Conservation (phyloP, 2,329 filamentous ascomycete genomes). For the Aspergillus puulaauensis region DNA sequence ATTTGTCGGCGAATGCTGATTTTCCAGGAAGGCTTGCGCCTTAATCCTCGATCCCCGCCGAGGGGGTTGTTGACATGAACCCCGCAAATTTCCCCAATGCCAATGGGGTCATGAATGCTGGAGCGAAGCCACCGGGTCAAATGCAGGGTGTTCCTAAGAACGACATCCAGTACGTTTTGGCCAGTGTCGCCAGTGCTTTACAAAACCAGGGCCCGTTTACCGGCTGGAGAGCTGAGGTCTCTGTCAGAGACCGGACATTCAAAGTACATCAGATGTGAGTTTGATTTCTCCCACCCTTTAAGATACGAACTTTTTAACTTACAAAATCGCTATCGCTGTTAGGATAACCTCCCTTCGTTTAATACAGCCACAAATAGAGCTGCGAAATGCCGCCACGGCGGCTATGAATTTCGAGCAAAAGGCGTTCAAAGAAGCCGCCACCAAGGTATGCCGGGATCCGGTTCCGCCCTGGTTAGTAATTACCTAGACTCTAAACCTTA, state of each 20-base stretch:
- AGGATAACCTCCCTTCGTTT: constrained; percentile 48
- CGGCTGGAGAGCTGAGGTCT: constrained; percentile 47
- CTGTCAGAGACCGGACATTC: constrained; percentile 38
- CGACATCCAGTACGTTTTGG: constrained; percentile 37
- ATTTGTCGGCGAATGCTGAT: constrained; percentile 38
- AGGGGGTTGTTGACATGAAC: constrained; percentile 44
- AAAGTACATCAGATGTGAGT: constrained; percentile 48
- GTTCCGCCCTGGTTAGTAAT: not conserved
- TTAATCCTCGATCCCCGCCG: constrained; percentile 36
- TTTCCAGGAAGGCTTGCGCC: constrained; percentile 26
- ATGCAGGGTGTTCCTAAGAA: constrained; percentile 33
- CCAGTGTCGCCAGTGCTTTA: constrained; percentile 40
- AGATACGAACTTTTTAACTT: constrained; percentile 1
- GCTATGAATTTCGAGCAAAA: constrained; percentile 47
- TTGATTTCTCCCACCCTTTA: not conserved
- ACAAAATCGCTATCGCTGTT: not conserved
- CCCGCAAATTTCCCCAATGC: constrained; percentile 39
- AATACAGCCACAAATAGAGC: constrained; percentile 42
- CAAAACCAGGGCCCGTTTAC: constrained; percentile 42
- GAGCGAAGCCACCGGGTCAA: constrained; percentile 31
- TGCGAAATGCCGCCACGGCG: constrained; percentile 38
- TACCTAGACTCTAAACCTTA: not conserved
- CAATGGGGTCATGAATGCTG: constrained; percentile 36
- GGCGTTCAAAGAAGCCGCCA: constrained; percentile 42
- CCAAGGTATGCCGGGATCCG: constrained; percentile 25